Percentiles rank a stretch among this genome's conserved stretches.
These are phyloP conservation scores for Samsoniella hepiali DNA, from an alignment of 2,329 filamentous ascomycete genomes.

Conservation along the genomic window DNA sequence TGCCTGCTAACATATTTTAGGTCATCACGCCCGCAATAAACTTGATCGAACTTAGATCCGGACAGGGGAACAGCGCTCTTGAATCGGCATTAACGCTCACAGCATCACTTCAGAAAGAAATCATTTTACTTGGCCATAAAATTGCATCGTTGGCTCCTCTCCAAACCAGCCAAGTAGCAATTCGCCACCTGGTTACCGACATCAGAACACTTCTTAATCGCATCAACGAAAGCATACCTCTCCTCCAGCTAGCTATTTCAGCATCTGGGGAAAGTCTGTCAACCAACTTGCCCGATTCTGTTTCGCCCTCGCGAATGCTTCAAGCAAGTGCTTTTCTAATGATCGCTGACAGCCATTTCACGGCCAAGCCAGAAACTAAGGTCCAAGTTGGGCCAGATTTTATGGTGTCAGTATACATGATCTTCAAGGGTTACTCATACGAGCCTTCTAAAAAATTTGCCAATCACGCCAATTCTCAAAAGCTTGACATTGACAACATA, in stretches of 20 bases:
- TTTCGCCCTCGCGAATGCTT: constrained; percentile 85
- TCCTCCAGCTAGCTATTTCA: constrained; percentile 90
- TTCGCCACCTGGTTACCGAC: constrained; percentile 52
- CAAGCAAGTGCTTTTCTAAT: constrained; percentile 92
- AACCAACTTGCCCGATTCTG: constrained; percentile 71
- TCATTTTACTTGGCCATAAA: constrained; percentile 72
- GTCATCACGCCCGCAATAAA: constrained; percentile 89
- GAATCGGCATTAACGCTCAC: constrained; percentile 83
- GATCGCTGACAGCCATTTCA: constrained; percentile 80
- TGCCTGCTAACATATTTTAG: constrained; percentile 37
- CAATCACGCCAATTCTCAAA: neutral
- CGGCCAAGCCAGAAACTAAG: constrained; percentile 56
- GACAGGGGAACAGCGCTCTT: constrained; percentile 57
- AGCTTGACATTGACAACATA: constrained; percentile 31
- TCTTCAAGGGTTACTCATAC: constrained; percentile 76
- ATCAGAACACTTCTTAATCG: constrained; percentile 71
- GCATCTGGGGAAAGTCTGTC: constrained; percentile 87
- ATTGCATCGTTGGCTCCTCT: constrained; percentile 66
- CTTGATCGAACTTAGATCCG: constrained; percentile 82
- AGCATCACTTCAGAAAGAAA: constrained; percentile 78
- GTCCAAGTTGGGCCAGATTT: constrained; percentile 88
- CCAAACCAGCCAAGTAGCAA: constrained; percentile 46
- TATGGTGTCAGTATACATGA: constrained; percentile 87
- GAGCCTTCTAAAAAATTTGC: neutral
- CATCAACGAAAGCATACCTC: constrained; percentile 87